Base-by-base conservation (phyloP, 495 filamentous ascomycete species). In the Neurospora pannonica region DNA sequence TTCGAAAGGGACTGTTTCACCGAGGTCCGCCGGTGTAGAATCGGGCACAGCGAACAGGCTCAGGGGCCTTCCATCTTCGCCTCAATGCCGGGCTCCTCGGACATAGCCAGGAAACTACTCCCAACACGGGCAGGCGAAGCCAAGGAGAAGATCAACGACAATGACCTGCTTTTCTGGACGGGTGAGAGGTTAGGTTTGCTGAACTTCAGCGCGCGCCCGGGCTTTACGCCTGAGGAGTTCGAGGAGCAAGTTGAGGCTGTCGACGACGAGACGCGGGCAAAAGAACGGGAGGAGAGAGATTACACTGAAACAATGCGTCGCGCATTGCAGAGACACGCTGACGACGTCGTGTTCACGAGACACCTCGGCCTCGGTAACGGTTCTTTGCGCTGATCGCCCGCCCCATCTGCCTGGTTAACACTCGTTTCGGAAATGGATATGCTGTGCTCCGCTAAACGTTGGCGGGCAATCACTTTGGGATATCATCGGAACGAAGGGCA, bases 1-100 rank as follows among this genome's bases (percentile, higher is more conserved):
- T 88, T 96, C 34, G 95, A 98, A 82, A 87, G 94, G 34, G 93
- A 98, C 77, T 94, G 94, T 13, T 90, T 90, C 72, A 90, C 90
- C n/a, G 89, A 93, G 76, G 92, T 94, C 60, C 89, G 95, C 36
- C 88, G 89, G 19, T 92, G 90, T 83, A 93, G 92, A 76, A 94
- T 92, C 67, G 86, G 87, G 37, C 85, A 88, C 60, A 83, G 83
- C 77, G 82, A 86, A 79, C 71, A 77, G 75, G 71, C 81, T 70
- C 71, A 80, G 75, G 75, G 78, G 67, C 75, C 79, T 17, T 82
- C 84, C 34, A 77, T 87, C 1, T 89, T 89, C 71, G 83, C 80
- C 70, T 84, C 80, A 69, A 86, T 84, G 83, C 82, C 81, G 9
- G 85, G 85, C 9, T 85, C 86, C 3, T 87, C 88, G 48, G 89